These are phyloP conservation scores for Taiwanofungus camphoratus DNA, from an alignment of 1,284 basidiomycete species.

Conservation along the genomic window DNA sequence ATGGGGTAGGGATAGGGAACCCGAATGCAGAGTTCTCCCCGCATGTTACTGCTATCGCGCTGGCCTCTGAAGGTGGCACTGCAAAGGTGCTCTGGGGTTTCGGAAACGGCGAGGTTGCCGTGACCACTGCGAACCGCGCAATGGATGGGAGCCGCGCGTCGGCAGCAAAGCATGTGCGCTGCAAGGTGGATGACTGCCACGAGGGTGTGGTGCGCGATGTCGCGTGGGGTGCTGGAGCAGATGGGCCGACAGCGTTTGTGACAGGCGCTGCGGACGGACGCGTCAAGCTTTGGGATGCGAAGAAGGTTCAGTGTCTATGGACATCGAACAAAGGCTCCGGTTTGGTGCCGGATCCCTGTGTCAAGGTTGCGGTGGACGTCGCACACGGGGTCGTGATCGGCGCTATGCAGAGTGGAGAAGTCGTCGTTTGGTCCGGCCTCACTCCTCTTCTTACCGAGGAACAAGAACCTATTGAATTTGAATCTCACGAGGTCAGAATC, in stretches of 20 bases:
- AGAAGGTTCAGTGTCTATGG: constrained; percentile 53
- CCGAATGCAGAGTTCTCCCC: constrained; percentile 75
- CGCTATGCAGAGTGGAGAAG: constrained; percentile 47
- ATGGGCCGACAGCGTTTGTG: constrained; percentile 31
- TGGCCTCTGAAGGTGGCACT: constrained; percentile 60
- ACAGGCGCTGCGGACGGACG: constrained; percentile 58
- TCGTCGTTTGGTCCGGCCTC: constrained; percentile 49
- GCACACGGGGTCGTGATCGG: constrained; percentile 42
- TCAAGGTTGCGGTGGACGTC: constrained; percentile 42
- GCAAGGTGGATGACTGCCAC: constrained; percentile 52
- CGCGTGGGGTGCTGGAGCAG: constrained; percentile 38
- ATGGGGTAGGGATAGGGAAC: constrained; percentile 65
- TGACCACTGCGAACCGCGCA: constrained; percentile 51
- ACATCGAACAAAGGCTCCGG: constrained; percentile 39
- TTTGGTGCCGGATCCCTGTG: constrained; percentile 40
- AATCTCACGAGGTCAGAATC: constrained; percentile 25
- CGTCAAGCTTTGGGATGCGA: constrained; percentile 68
- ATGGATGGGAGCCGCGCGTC: constrained; percentile 47
- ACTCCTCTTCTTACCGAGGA: constrained; percentile 10
- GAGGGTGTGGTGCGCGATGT: constrained; percentile 48
- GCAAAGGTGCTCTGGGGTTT: constrained; percentile 76
- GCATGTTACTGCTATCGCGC: constrained; percentile 51
- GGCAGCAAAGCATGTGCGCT: constrained; percentile 42
- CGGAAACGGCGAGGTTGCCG: constrained; percentile 60
- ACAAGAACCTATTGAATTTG: constrained; percentile 4